Conservation (phyloP, 2,329 filamentous ascomycete species). For the Pseudogymnoascus sp. region DNA sequence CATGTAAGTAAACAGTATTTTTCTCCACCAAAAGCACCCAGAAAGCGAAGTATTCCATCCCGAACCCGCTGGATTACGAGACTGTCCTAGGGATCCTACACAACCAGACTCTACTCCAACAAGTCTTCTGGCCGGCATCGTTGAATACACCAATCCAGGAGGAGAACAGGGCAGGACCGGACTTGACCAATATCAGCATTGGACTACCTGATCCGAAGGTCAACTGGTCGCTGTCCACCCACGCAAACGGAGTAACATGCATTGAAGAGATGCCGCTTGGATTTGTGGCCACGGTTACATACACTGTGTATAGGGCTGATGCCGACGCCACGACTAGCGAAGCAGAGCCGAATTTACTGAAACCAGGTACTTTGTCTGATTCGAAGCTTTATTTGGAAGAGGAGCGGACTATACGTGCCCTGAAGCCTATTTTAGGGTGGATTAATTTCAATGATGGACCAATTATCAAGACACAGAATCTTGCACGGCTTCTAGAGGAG, state of each 20-base stretch:
- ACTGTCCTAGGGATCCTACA: background rate
- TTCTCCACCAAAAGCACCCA: background rate
- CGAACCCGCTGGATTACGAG: background rate
- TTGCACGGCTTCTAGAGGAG: background rate
- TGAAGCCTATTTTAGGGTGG: background rate
- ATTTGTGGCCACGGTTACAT: background rate
- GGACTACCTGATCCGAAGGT: no score
- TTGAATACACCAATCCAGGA: background rate
- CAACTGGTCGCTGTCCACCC: background rate
- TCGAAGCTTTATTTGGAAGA: background rate
- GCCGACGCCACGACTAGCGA: background rate
- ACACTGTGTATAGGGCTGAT: background rate
- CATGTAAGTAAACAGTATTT: background rate
- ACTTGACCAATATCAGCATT: no score
- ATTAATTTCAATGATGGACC: background rate
- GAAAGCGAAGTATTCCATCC: background rate
- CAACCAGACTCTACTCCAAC: background rate
- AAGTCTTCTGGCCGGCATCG: background rate
- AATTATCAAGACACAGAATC: background rate
- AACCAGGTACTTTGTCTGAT: background rate
- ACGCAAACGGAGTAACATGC: background rate
- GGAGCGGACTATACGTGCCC: background rate
- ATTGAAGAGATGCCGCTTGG: background rate
- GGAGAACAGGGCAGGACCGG: background rate
- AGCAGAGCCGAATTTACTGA: background rate